phyloP scores from a whole-genome alignment of 2,329 filamentous ascomycete species.

The Epichloe hybrida region DNA sequence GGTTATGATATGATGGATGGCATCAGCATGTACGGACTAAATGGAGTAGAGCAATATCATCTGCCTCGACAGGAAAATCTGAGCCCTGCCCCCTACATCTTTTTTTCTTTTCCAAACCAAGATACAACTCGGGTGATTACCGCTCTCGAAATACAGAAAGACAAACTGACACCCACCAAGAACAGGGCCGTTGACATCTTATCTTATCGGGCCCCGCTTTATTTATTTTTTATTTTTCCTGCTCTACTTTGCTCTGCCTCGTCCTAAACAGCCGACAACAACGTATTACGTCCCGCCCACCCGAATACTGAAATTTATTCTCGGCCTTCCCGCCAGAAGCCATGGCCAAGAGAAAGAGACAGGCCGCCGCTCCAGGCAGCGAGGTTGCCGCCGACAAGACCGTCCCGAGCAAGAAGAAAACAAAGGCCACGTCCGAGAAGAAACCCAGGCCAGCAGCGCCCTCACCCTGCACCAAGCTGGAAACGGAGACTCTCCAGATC shows the following conservation, averaged over 20 bases:
- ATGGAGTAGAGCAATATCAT: not conserved
- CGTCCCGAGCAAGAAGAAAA: conserved; percentile 22
- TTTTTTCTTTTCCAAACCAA: not conserved
- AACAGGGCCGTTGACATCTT: not conserved
- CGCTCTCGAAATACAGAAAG: not conserved
- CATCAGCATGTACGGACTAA: conserved; percentile 4
- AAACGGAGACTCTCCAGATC: conserved; percentile 60
- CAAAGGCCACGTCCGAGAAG: conserved; percentile 11
- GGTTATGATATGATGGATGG: not conserved
- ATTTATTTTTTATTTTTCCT: not conserved
- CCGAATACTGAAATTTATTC: not conserved
- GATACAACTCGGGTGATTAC: not conserved
- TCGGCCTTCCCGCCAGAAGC: not conserved
- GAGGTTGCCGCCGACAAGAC: conserved; percentile 11
- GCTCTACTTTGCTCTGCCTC: too few relatives aligned
- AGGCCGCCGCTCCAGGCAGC: conserved; percentile 16
- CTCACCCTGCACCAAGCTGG: conserved; percentile 5
- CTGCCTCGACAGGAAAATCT: too few relatives aligned
- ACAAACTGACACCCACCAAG: too few relatives aligned
- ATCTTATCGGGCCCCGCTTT: conserved; percentile 5
- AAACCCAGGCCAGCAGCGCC: not conserved
- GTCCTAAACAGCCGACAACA: not conserved
- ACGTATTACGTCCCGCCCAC: not conserved
- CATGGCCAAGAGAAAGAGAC: conserved; percentile 38
- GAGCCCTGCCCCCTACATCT: accelerated